Conservation (phyloP, 1,284 basidiomycete genomes). For the Stereum hirsutum region DNA sequence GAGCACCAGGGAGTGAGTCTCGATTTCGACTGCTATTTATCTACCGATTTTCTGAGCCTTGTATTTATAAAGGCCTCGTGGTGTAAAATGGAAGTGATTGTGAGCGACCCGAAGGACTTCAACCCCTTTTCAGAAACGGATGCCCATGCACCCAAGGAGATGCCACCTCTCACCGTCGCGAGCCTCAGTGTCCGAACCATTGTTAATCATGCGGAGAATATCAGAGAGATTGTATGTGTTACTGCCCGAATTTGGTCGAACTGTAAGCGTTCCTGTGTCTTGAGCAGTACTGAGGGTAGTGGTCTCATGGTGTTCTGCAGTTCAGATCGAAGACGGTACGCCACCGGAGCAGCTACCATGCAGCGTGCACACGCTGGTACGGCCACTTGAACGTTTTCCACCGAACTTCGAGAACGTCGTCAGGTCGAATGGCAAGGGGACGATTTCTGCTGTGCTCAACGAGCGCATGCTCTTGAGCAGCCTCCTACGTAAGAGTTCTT, state of each 20-base stretch:
- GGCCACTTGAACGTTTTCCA: conserved; percentile 89
- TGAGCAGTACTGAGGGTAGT: not conserved
- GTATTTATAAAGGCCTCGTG: conserved; percentile 63
- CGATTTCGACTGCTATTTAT: too few relatives aligned
- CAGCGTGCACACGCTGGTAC: conserved; percentile 82
- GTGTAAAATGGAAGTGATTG: conserved; percentile 91
- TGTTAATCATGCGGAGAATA: conserved; percentile 92
- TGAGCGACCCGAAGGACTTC: conserved; percentile 83
- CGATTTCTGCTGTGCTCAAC: conserved; percentile 71
- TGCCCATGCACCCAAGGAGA: conserved; percentile 65
- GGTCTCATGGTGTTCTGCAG: conserved; percentile 27
- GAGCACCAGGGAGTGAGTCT: conserved; percentile 67
- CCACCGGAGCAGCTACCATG: conserved; percentile 83
- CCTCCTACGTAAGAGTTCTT: conserved; percentile 47
- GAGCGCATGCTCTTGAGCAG: conserved; percentile 85
- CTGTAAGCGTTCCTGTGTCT: conserved; percentile 36
- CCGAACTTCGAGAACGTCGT: conserved; percentile 72
- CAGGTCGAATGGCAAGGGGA: conserved; percentile 53
- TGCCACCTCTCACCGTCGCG: conserved; percentile 87
- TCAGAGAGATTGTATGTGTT: conserved; percentile 85
- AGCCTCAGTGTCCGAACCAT: conserved; percentile 87
- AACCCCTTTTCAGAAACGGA: conserved; percentile 78
- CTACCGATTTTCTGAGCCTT: conserved; percentile 4
- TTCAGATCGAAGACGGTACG: conserved; percentile 82
- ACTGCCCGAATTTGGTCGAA: conserved; percentile 86